Base-by-base conservation (phyloP, 805 yeast species). In the Saturnispora sekii region DNA sequence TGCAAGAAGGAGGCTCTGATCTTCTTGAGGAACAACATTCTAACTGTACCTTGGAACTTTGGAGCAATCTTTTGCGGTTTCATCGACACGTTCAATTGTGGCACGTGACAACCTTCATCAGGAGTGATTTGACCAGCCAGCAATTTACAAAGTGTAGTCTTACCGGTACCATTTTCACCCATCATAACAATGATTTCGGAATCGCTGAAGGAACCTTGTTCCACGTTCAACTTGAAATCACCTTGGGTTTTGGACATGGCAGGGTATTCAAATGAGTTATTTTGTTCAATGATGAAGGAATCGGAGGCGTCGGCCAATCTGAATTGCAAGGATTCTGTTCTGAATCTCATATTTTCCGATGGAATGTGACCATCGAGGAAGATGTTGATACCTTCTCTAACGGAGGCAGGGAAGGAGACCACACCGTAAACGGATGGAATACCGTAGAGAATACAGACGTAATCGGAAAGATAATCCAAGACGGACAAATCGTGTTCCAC, bases 161-260 rank as follows among this genome's bases (percentile, higher is more conserved):
- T 93, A 73, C 99, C 99, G 15, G 98, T 93, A 72, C 99, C 99
- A 66, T 93, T 93, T 70, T 93, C 98, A 64, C 99, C 99, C 95
- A 93, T 90, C 96, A 93, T 86, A 47, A 93, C 98, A 59, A 93
- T 75, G 57, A 93, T 93, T 72, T 93, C 98, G 36, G 96, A 85
- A 65, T 93, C 95, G 46, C 95, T 81, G 69, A 90, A 93, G 48
- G 83, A 89, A 69, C 99, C 99, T 38, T 76, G 60, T 60, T 85
- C 83, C 49, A 93, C 82, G 47, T 67, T 71, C 63, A 93, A 74
- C 61, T 77, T 79, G 84, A 93, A 93, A 66, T 89, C 97, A 61
- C 98, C 98, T 72, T 89, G 90, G 37, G 97, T 88, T 75, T 87
- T 89, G 14, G 44, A 35, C 95, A 93, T 82, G 29, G 71, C 55